phyloP scores from a whole-genome alignment of 305 asterid genomes.

The Plantago rigida region DNA sequence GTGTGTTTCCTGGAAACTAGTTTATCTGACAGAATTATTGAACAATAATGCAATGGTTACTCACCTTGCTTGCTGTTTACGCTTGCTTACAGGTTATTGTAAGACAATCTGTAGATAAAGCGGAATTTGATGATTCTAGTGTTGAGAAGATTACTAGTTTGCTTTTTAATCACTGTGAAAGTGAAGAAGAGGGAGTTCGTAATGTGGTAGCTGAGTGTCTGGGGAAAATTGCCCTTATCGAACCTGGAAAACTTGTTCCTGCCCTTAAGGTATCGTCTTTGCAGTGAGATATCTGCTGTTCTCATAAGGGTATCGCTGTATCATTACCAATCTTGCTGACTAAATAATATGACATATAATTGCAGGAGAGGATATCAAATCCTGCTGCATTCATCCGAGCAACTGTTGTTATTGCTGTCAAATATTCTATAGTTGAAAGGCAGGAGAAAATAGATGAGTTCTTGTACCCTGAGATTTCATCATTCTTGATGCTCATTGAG shows the following conservation, averaged over 20 bases:
- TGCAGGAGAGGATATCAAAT: constrained; percentile 74
- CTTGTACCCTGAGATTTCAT: constrained; percentile 72
- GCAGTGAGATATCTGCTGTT: constrained; percentile 22
- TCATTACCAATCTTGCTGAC: constrained; percentile 16
- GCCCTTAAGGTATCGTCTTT: constrained; percentile 67
- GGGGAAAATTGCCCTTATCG: constrained; percentile 95
- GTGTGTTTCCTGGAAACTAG: constrained; percentile 31
- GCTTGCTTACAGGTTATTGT: constrained; percentile 70
- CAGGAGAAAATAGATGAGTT: constrained; percentile 88
- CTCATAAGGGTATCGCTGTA: not conserved
- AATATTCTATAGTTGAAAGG: constrained; percentile 89
- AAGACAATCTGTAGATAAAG: constrained; percentile 94
- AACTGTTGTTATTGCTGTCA: constrained; percentile 85
- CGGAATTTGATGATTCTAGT: constrained; percentile 89
- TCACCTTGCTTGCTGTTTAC: not conserved
- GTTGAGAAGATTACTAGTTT: constrained; percentile 83
- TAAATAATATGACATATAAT: constrained; percentile 23
- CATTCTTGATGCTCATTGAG: constrained; percentile 89
- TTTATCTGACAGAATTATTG: constrained; percentile 14
- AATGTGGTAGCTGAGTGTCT: constrained; percentile 98
- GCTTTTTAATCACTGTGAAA: constrained; percentile 95
- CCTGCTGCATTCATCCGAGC: constrained; percentile 95
- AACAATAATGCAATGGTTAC: constrained; percentile 7
- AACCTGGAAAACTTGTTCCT: constrained; percentile 91
- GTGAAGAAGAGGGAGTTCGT: constrained; percentile 99